A percentile compares a stretch with the other conserved stretches of the same genome.
Conservation (phyloP, 148 eudicot genomes). For the Vaccinium darrowii region DNA sequence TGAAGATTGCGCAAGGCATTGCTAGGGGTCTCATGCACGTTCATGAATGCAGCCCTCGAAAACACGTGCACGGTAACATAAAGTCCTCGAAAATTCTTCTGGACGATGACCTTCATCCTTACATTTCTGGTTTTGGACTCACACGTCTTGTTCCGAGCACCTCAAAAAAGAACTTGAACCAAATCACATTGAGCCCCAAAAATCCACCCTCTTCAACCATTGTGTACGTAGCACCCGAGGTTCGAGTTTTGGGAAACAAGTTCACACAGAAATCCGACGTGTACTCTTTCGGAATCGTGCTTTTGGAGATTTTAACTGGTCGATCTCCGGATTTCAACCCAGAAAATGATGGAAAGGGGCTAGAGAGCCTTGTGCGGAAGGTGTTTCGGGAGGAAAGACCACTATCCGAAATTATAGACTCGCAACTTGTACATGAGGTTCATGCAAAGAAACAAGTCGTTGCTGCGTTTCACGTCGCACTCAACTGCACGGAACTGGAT, state of each 20-base stretch:
- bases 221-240: slow-evolving; percentile 69
- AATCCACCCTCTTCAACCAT: slow-evolving; percentile 32
- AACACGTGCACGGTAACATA: slow-evolving; percentile 72
- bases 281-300: slow-evolving; percentile 83
- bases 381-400: slow-evolving; percentile 75
- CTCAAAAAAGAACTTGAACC: slow-evolving; percentile 41
- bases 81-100: slow-evolving; percentile 91
- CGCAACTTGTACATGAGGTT: slow-evolving; percentile 69
- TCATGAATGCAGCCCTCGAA: slow-evolving; percentile 85
- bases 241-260: slow-evolving; percentile 38
- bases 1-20: slow-evolving; percentile 65
- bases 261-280: slow-evolving; percentile 76
- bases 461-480: slow-evolving; percentile 77
- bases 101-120: slow-evolving; percentile 71
- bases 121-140: slow-evolving; percentile 83
- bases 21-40: slow-evolving; percentile 78
- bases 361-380: slow-evolving; percentile 65
- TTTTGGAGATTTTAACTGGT: slow-evolving; percentile 82
- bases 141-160: slow-evolving; percentile 50
- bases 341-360: slow-evolving; percentile 51
- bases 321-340: slow-evolving; percentile 44
- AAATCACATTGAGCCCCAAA: slow-evolving; percentile 35
- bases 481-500: slow-evolving; percentile 76
- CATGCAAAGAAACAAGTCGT: slow-evolving; percentile 84
- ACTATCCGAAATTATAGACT: slow-evolving; percentile 82